Base-by-base conservation (phyloP, 257 asterid species). In the Galeopsis tetrahit region DNA sequence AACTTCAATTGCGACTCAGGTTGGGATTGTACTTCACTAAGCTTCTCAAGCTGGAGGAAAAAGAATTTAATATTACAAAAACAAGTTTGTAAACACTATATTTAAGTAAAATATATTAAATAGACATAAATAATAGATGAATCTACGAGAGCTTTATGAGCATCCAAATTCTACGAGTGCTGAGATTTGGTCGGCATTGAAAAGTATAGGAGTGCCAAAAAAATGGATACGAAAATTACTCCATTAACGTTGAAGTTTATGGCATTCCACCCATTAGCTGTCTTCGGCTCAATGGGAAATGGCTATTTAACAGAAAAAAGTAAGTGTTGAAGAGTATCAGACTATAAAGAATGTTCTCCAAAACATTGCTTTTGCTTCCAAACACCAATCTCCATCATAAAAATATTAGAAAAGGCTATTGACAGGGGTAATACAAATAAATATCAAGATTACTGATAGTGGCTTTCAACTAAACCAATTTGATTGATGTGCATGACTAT, bases 1-100 rank as follows among this genome's bases (percentile, higher is more conserved):
- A 95, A 95, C 84, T 88, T 92, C 85, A 95, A 14, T 78, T 88
- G 96, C 6, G 99, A 88, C 82, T 88, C 96, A 8, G 98, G 99
- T 77, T 87, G 96, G 51, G 79, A 76, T 82, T 92, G 99, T 53
- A 72, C 82, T 83, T 92, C 96, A 69, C 98, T 90, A 63, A 95
- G 90, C 88, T 86, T 95, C 82, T 85, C 96, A 74, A 92, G 97
- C 99, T 95, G 90, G 75, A 77, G 52, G 40, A 6, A 76, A 70
- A 55, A 69, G 63, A 34, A 75, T 55, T 9, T 15, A 49, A 72
- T 13, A 35, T 28, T 10, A 59, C 9, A 63, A 57, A 14, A 61
- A 70, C 68, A 35, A 21, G 64, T 60, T 36, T 15, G 66, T 55
- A 67, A 8, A 43, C 43, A 62, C 31, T 56, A 56, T 5, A 52